Evolutionary conservation across 495 filamentous ascomycete genomes (phyloP).

Genomic region (Trichoderma virens): DNA sequence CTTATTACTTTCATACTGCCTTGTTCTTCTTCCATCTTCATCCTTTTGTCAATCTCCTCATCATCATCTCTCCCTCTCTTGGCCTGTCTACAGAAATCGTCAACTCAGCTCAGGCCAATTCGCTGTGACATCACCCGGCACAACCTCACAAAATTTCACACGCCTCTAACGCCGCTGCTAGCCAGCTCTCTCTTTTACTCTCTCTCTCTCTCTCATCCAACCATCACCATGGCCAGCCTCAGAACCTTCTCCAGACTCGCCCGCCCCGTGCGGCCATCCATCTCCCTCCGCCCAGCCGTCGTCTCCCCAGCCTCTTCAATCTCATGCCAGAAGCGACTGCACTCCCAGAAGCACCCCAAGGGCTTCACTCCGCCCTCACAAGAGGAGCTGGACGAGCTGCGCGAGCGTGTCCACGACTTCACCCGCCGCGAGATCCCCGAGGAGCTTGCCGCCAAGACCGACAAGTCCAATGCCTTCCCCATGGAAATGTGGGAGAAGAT

Average conservation of each 20-base stretch:
- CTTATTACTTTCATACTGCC: not conserved
- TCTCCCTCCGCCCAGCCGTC: conserved; percentile 14
- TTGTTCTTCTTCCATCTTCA: not conserved
- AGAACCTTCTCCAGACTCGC: conserved; percentile 24
- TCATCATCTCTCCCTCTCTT: conserved; percentile 4
- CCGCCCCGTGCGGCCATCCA: conserved; percentile 20
- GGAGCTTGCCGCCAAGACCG: conserved; percentile 72
- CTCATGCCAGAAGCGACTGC: conserved; percentile 23
- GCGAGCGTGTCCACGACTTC: conserved; percentile 90
- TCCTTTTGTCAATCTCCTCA: not conserved
- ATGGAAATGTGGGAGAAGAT: conserved; percentile 88
- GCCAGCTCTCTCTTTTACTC: not conserved
- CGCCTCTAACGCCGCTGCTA: not conserved
- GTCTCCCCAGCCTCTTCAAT: conserved; percentile 11
- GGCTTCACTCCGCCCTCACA: conserved; percentile 70
- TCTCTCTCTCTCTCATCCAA: not conserved
- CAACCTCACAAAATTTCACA: not conserved
- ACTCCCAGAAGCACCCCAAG: conserved; percentile 75
- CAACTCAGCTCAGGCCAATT: no score
- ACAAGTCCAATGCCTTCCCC: conserved; percentile 83
- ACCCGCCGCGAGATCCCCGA: conserved; percentile 77
- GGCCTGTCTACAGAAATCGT: no score
- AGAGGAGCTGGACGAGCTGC: conserved; percentile 72
- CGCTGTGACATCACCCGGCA: not conserved
- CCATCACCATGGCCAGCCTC: conserved; percentile 20